Base-by-base conservation (phyloP, 2,329 filamentous ascomycete species). In the Sporothrix pallida region DNA sequence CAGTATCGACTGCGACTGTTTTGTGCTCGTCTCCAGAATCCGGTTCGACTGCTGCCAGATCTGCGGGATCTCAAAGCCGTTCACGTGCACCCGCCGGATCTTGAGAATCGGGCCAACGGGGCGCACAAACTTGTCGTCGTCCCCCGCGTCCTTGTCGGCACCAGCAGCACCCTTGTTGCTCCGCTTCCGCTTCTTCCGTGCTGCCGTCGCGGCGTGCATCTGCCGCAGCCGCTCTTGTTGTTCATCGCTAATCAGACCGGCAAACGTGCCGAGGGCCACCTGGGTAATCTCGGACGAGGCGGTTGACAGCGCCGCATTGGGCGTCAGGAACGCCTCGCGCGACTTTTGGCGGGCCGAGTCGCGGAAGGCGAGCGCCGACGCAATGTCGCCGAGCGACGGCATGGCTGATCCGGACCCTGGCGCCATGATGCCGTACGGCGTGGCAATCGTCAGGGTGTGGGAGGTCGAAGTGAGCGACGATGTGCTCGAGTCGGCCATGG, bases 31-130 rank as follows among this genome's bases (percentile, higher is more conserved):
- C 13, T 82, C 87, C 73, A 98, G 90, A 23, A 98, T 93, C 78
- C 93, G 90, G 79, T 91, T 91, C 9, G 94, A 92, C 83, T 99
- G 96, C 82, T 98, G 93, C 93, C 95, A 99, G 60, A 99, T 91
- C 82, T 98, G 95, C 23, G 91, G 89, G 12, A 93, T 91, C 78
- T 92, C 93, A 78, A 98, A 97, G 0, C 95, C 96, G 73, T 97
- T 90, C 7, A 94, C 86, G 80, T 98, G 93, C 17, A 99, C 85
- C 81, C 93, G 94, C 78, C 92, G 91, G 78, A 97, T 85, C 78
- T 94, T 94, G 76, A 98, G 80, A 1, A 92, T 82, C 82, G 70
- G 86, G 83, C 50, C 82, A 80, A 54, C 87, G 83, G 77, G 92
- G 86, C 85, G 96, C 96, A 76, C 92, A 86, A 84, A 97, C 95